phyloP scores from a whole-genome alignment of 2,329 filamentous ascomycete species.

The Sporothrix dimorphospora region DNA sequence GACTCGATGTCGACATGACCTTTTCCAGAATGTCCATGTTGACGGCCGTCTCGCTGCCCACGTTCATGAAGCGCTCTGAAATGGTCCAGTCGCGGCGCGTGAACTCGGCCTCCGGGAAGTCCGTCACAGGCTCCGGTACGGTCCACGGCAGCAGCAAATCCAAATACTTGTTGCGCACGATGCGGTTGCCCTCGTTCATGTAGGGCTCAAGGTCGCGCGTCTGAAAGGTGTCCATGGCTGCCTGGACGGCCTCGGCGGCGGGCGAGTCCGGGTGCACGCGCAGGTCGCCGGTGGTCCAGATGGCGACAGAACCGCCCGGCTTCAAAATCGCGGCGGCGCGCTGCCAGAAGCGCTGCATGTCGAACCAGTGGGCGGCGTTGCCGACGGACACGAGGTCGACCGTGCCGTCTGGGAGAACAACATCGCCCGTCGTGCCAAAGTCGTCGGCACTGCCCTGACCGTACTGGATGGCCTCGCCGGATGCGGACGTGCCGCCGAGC shows the following conservation, averaged over 20 bases:
- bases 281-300: constrained; percentile 50
- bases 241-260: constrained; percentile 48
- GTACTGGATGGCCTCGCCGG: constrained; percentile 45
- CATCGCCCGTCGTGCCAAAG: constrained; percentile 39
- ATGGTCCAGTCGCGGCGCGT: constrained; percentile 49
- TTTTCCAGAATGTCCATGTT: constrained; percentile 44
- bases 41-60: not conserved
- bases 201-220: constrained; percentile 46
- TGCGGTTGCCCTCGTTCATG: constrained; percentile 47
- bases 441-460: constrained; percentile 50
- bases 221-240: constrained; percentile 43
- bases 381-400: constrained; percentile 57
- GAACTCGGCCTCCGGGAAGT: constrained; percentile 47
- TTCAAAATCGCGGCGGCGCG: constrained; percentile 51
- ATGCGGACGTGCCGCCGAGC: constrained; percentile 40
- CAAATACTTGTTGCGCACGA: constrained; percentile 47
- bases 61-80: constrained; percentile 32
- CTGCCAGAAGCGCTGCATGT: constrained; percentile 55
- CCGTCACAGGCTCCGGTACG: constrained; percentile 38
- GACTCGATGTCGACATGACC: constrained; percentile 45
- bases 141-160: constrained; percentile 56
- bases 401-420: constrained; percentile 38
- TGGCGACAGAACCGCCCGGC: constrained; percentile 57
- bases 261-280: constrained; percentile 42
- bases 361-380: constrained; percentile 61